Conservation (phyloP, 805 yeast genomes). For the Wickerhamiella brachini region DNA sequence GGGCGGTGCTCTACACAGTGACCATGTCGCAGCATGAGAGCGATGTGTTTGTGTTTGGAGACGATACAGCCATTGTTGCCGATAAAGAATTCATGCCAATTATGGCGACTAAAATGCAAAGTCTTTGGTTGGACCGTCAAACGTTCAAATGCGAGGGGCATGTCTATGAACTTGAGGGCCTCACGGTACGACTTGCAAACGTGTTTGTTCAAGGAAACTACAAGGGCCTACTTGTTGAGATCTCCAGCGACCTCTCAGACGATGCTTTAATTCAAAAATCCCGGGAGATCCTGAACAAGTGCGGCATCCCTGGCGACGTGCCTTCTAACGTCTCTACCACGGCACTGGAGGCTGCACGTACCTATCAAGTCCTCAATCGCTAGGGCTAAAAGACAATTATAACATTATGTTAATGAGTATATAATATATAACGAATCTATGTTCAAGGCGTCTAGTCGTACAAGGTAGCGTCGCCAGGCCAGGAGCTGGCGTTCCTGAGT, state of each 20-base stretch:
- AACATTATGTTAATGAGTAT: too few species aligned
- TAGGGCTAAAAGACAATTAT: neutral
- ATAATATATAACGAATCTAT: too few species aligned
- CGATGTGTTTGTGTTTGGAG: constrained; percentile 21
- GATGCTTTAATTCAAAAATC: constrained; percentile 10
- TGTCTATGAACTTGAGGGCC: constrained; percentile 39
- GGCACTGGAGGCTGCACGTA: neutral
- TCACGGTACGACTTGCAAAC: constrained; percentile 48
- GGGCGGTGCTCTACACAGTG: constrained; percentile 21
- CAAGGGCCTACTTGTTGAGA: constrained; percentile 53
- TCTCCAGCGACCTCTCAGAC: constrained; percentile 20
- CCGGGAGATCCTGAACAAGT: constrained; percentile 3
- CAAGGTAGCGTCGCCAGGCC: too few species aligned
- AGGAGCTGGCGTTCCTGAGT: neutral
- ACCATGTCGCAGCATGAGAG: constrained; percentile 20
- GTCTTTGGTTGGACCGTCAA: constrained; percentile 59
- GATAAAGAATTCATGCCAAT: constrained; percentile 46
- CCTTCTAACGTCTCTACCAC: neutral
- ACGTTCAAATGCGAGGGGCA: constrained; percentile 62
- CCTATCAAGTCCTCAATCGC: neutral
- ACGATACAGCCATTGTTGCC: constrained; percentile 29
- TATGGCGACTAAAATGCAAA: constrained; percentile 43
- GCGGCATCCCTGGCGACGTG: constrained; percentile 1
- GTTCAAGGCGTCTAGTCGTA: too few species aligned
- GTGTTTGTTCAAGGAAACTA: constrained; percentile 62